These are phyloP conservation scores for Cryptosporidium xiaoi DNA, from an alignment of 169 alveolate genomes.

Conservation along the genomic window DNA sequence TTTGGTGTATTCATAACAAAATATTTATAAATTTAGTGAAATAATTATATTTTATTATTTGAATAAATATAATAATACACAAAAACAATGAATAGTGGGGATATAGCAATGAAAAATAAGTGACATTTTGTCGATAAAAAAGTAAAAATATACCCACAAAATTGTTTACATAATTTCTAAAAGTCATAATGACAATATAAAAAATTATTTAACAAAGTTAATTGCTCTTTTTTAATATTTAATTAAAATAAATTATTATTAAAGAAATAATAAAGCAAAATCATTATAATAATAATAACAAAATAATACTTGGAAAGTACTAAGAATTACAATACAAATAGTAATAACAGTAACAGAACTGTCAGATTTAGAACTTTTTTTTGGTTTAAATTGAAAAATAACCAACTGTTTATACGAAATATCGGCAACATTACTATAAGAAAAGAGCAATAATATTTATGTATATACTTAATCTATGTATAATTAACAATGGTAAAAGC, in stretches of 20 bases:
- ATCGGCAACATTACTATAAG: too few species aligned
- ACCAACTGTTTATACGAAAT: too few species aligned
- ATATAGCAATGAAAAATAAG: slow-evolving; percentile 4
- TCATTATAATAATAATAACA: neutral
- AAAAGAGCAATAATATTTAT: too few species aligned
- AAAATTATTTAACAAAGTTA: slow-evolving; percentile 19
- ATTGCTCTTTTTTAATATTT: neutral
- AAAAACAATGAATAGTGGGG: slow-evolving; percentile 27
- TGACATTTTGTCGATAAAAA: slow-evolving; percentile 58
- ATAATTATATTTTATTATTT: slow-evolving; percentile 1
- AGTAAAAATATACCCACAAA: slow-evolving; percentile 16
- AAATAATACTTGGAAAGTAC: too few species aligned
- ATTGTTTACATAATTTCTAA: neutral
- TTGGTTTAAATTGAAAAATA: too few species aligned
- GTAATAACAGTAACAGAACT: too few species aligned
- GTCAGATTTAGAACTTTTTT: too few species aligned
- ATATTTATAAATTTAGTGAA: slow-evolving; percentile 1
- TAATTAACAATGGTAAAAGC: slow-evolving; percentile 43
- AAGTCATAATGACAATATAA: slow-evolving; percentile 41
- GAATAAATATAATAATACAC: neutral
- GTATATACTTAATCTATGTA: neutral
- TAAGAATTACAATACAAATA: too few species aligned
- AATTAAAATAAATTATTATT: slow-evolving; percentile 7
- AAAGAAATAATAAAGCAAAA: neutral
- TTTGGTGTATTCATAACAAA: neutral